Conservation (phyloP, 495 filamentous ascomycete species). For the Thermothielavioides terrestris region DNA sequence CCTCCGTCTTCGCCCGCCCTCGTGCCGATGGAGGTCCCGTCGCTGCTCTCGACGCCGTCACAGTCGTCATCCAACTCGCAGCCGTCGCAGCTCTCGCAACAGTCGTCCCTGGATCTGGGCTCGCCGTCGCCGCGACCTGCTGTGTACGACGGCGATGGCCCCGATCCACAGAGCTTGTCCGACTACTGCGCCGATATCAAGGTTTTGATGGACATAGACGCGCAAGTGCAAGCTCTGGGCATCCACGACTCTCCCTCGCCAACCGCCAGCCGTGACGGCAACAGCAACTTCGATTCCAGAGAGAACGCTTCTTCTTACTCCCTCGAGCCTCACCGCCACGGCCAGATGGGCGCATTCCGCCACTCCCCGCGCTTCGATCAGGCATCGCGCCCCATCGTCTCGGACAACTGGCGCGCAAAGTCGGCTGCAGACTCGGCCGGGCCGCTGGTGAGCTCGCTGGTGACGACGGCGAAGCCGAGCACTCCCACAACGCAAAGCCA, state of each 20-base stretch:
- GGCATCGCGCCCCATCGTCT: constrained; percentile 1
- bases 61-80: background rate
- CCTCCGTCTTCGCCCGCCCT: background rate
- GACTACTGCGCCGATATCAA: background rate
- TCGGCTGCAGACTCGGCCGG: background rate
- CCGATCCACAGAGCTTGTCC: background rate
- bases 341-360: background rate
- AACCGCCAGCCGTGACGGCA: too few species aligned
- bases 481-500: background rate
- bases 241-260: too few species aligned
- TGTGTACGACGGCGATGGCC: background rate
- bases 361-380: constrained; percentile 5
- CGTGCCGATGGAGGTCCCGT: background rate
- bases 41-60: background rate
- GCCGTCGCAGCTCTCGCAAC: background rate
- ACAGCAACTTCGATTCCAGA: background rate
- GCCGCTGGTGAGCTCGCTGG: background rate
- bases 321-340: background rate
- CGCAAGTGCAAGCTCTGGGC: too few species aligned
- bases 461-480: background rate
- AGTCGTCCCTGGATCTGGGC: background rate
- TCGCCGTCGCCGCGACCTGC: background rate
- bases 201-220: background rate
- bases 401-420: constrained; percentile 7
- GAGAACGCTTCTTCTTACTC: background rate